Percentiles rank a stretch among this genome's conserved stretches.
Conservation (phyloP, 2,329 filamentous ascomycete genomes). For the Trichoderma afroharzianum region DNA sequence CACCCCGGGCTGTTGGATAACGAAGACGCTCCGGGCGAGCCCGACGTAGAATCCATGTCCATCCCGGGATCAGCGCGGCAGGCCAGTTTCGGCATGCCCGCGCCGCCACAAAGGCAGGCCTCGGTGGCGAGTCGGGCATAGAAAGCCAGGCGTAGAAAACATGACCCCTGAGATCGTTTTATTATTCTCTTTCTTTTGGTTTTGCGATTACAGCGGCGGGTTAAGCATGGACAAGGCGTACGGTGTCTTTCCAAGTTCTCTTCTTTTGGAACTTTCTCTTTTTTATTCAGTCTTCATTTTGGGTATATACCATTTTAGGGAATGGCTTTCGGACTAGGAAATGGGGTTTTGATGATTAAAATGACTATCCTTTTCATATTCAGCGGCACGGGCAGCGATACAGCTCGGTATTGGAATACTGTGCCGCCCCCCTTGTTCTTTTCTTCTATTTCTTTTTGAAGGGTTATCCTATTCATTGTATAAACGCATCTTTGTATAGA, state of each 20-base stretch:
- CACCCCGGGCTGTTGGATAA: constrained; percentile 45
- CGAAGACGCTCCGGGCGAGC: constrained; percentile 58
- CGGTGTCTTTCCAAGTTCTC: neutral
- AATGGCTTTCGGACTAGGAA: neutral
- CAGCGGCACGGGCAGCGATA: neutral
- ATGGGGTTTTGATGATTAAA: neutral
- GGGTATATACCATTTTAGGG: constrained; percentile 1
- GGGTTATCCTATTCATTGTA: neutral
- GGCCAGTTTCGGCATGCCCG: constrained; percentile 44
- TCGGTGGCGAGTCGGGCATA: constrained; percentile 49
- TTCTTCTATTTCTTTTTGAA: neutral
- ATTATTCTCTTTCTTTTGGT: neutral
- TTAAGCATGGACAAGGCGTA: neutral
- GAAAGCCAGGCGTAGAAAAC: constrained; percentile 1
- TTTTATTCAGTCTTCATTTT: neutral
- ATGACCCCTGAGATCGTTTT: neutral
- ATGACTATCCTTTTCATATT: neutral
- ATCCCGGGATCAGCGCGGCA: constrained; percentile 39
- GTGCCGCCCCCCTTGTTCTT: neutral
- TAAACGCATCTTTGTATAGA: neutral
- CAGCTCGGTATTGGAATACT: neutral
- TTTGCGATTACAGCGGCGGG: neutral
- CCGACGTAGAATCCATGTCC: constrained; percentile 43
- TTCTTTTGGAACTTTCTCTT: neutral
- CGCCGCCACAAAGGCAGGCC: constrained; percentile 40